These are phyloP conservation scores for Fraxinus baroniana DNA, from an alignment of 305 asterid genomes.

Conservation along the genomic window DNA sequence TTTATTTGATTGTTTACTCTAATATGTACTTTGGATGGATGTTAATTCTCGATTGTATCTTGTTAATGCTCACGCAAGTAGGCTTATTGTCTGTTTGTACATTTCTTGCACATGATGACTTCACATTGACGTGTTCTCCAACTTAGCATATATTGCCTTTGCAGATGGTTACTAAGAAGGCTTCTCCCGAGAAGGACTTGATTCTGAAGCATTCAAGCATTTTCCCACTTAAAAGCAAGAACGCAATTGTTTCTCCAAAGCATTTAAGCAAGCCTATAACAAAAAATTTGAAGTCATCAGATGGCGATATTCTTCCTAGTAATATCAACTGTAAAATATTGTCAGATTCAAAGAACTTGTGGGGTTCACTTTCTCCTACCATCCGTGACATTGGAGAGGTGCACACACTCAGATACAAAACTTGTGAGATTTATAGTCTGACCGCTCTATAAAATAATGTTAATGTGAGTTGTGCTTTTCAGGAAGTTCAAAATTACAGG, in stretches of 20 bases:
- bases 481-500: constrained; percentile 59
- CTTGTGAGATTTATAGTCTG: background rate
- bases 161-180: constrained; percentile 44
- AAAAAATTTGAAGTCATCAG: constrained; percentile 42
- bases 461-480: constrained; percentile 21
- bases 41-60: background rate
- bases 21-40: background rate
- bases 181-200: constrained; percentile 23
- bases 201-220: constrained; percentile 35
- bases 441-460: background rate
- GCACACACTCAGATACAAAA: background rate
- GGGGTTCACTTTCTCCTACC: constrained; percentile 64
- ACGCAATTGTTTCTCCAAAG: constrained; percentile 54
- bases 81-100: background rate
- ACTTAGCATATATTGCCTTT: background rate
- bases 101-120: background rate
- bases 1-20: background rate
- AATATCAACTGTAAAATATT: constrained; percentile 38
- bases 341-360: constrained; percentile 45
- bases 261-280: constrained; percentile 30
- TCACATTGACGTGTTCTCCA: background rate
- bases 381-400: constrained; percentile 75
- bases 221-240: constrained; percentile 65
- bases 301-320: constrained; percentile 35
- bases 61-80: background rate